Percentiles rank a stretch among this genome's conserved stretches.
Evolutionary conservation across 2,329 filamentous ascomycete genomes (phyloP).

Genomic region (Aspergillus terreus): DNA sequence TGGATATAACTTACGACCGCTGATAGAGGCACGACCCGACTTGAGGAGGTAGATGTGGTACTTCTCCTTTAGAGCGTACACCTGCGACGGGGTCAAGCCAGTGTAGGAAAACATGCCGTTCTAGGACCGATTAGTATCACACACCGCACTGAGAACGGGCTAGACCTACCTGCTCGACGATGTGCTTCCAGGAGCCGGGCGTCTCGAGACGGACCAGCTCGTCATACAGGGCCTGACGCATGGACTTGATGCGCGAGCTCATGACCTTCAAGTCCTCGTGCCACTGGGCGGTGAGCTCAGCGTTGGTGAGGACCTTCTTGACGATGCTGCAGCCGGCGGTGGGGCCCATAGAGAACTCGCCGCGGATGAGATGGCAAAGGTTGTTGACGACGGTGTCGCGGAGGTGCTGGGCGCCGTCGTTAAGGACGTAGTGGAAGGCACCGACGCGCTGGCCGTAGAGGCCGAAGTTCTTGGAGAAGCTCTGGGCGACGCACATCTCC

Average conservation of each 20-base stretch:
- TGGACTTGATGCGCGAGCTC: slow-evolving; percentile 88
- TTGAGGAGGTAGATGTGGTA: slow-evolving; percentile 43
- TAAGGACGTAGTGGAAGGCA: slow-evolving; percentile 68
- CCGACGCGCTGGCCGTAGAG: slow-evolving; percentile 94
- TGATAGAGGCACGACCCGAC: slow-evolving; percentile 38
- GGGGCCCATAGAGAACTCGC: slow-evolving; percentile 54
- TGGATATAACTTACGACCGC: slow-evolving; percentile 30
- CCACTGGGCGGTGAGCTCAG: slow-evolving; percentile 78
- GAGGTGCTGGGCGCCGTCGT: slow-evolving; percentile 24
- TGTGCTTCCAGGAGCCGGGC: slow-evolving; percentile 94
- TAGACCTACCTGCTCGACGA: slow-evolving; percentile 77
- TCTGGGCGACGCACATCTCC: slow-evolving; percentile 56
- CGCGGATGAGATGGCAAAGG: slow-evolving; percentile 37
- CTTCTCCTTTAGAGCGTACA: slow-evolving; percentile 38
- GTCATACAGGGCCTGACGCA: slow-evolving; percentile 73
- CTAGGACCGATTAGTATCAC: slow-evolving; percentile 12
- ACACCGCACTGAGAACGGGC: neutral
- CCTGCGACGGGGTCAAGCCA: slow-evolving; percentile 45
- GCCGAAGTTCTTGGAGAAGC: slow-evolving; percentile 65
- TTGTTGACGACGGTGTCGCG: slow-evolving; percentile 34
- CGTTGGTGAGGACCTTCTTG: slow-evolving; percentile 73
- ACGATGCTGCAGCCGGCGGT: slow-evolving; percentile 86
- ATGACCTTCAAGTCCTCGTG: slow-evolving; percentile 84
- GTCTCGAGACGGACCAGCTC: slow-evolving; percentile 82
- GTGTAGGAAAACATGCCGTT: slow-evolving; percentile 88